Evolutionary conservation across 2,329 filamentous ascomycete species (phyloP), one percentile per base, ranked within the genome.

Genomic region (Aspergillus phoenicis): DNA sequence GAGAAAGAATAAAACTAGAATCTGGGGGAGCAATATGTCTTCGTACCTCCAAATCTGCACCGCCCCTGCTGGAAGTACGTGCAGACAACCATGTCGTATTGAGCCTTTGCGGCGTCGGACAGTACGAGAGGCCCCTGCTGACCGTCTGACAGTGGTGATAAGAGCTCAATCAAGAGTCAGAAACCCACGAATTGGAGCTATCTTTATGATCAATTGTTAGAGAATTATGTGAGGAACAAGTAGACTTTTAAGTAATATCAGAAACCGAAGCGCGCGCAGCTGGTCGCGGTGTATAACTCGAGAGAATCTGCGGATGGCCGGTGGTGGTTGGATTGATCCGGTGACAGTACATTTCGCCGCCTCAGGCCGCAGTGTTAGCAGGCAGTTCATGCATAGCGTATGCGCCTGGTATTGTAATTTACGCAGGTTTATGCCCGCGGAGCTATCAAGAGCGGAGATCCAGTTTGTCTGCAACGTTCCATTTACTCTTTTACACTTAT

Each of bases 11-110:
- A 52, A 30, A 5, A 52, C 48, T 59, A 15, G 60, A 47, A 8
- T 48, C 4, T 2, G 5, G 7, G 7, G n/a, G 3, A 15, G 4
- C 8, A 38, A 41, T 17, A 20, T 10, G 15, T 30, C 13, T 17
- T 57, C 81, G 65, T 79, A 88, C 87, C 80, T 77, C 88, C 88
- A 71, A 84, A 87, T 69, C 79, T 85, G 80, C 89, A 92, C 64
- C 81, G 81, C 47, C 88, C 88, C 72, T 87, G 82, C 71, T 84
- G 83, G 70, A 82, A 91, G 73, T 85, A 91, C 64, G 76, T 83
- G 80, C 89, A 91, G 59, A 89, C 68, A 11, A 71, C 71, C 79
- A 81, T 81, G 17, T 56, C 73, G 59, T 53, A 33, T 57, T 56
- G n/a, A 20, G 39, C 33, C 26, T 28, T 26, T 47, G 38, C 28